Base-by-base conservation (phyloP, 2,329 filamentous ascomycete species). In the Scytalidium sp. region DNA sequence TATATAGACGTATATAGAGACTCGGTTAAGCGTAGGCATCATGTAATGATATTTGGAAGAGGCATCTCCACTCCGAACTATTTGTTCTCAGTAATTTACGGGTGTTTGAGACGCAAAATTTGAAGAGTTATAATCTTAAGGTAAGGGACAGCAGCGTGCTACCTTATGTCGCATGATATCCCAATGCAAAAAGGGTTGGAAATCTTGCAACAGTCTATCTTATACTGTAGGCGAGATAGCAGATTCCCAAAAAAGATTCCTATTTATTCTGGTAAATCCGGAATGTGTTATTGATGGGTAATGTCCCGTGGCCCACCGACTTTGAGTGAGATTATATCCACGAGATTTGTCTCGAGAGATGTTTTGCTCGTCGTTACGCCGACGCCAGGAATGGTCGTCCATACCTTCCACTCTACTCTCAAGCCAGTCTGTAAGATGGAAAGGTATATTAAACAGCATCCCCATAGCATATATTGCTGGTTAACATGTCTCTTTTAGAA, bases 331-430 rank as follows among this genome's bases (percentile, higher is more conserved):
- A 40, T 40, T 40, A 40, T 40, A 19, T 40, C n/a, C 3, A 40
- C 3, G n/a, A 15, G 19, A 40, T 40, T 42, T 17, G 22, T 9
- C 10, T 23, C 20, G 3, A 49, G 32, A 25, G n/a, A 63, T 66
- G 62, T 67, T 67, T 46, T 67, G 62, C 49, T 57, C 59, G 15
- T 59, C 57, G 9, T 49, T 67, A 22, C 59, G 64, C 39, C 62
- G 56, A 46, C 57, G 64, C 19, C 44, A 41, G 11, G 58, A 65
- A 49, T 67, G 62, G 62, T 50, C 54, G 19, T 50, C 50, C 11
- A 44, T 64, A 19, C 59, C 62, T 39, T 45, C 51, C n/a, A 56
- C 39, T 20, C 55, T 67, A 9, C 53, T 66, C 1, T 43, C 54
- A 13, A 47, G 47, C 15, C 45, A 59, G 39, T 20, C 45, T 36